A percentile compares a stretch with the other conserved stretches of the same genome.
Evolutionary conservation across 805 yeast genomes (phyloP).

Genomic region (Candida morakotiae): DNA sequence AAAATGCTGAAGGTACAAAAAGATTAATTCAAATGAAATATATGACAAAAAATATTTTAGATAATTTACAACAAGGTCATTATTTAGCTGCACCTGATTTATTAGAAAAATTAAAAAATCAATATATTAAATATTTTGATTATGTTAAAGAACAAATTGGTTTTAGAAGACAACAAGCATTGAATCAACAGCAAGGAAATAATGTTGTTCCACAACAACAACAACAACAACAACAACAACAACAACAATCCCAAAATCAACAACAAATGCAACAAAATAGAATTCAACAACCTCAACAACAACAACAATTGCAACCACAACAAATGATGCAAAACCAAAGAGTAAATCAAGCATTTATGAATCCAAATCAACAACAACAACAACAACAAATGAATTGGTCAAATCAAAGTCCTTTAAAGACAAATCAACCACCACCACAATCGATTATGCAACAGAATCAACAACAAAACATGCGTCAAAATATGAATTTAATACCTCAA

Average conservation of each 20-base stretch:
- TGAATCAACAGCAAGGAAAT: conserved; percentile 10
- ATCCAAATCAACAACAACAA: conserved; percentile 6
- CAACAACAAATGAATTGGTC: conserved; percentile 8
- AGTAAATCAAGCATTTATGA: conserved; percentile 8
- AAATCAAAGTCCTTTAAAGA: conserved; percentile 4
- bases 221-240: conserved; percentile 5
- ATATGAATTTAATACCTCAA: conserved; percentile 22
- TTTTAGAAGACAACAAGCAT: conserved; percentile 29
- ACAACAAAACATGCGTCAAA: conserved; percentile 6
- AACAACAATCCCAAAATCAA: conserved; percentile 17
- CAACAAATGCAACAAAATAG: conserved; percentile 14
- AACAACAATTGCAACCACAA: conserved; percentile 10
- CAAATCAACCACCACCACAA: conserved; percentile 1
- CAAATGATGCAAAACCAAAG: conserved; percentile 16
- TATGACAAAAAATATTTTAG: conserved; percentile 73
- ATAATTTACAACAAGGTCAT: conserved; percentile 58
- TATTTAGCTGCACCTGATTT: conserved; percentile 72
- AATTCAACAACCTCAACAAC: conserved; percentile 7
- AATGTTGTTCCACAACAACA: conserved; percentile 1
- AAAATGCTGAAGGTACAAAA: conserved; percentile 70
- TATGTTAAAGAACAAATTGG: conserved; percentile 64
- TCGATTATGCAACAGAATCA: background rate
- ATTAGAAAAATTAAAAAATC: conserved; percentile 64
- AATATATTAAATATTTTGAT: conserved; percentile 70
- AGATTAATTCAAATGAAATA: conserved; percentile 73